phyloP scores from a whole-genome alignment of 257 asterid species.

The Haberlea rhodopensis region DNA sequence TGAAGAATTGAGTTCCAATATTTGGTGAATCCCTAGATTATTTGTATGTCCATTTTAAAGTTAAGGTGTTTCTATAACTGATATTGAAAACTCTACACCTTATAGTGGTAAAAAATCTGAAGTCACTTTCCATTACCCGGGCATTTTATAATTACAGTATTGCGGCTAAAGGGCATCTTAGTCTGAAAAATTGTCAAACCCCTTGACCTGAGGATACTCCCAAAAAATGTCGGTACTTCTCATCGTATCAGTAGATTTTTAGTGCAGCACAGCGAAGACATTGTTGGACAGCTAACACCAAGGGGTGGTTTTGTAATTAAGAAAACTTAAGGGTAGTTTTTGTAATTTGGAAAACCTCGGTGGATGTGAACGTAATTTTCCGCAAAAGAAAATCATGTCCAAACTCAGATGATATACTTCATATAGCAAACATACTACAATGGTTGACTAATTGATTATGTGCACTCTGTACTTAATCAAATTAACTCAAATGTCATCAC shows the following conservation, averaged over 20 bases:
- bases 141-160: neutral
- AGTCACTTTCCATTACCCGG: neutral
- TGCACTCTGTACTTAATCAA: neutral
- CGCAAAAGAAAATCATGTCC: neutral
- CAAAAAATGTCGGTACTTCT: no score
- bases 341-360: neutral
- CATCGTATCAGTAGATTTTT: no score
- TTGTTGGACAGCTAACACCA: no score
- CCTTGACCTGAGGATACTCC: no score
- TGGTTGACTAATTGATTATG: neutral
- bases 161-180: neutral
- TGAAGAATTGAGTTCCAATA: neutral
- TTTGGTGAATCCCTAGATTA: no score
- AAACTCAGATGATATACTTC: neutral
- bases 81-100: neutral
- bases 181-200: no score
- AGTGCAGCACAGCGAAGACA: no score
- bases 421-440: neutral
- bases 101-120: neutral
- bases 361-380: neutral
- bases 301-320: neutral
- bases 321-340: neutral
- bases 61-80: neutral
- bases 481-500: constrained; percentile 16
- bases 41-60: no score